Conservation (phyloP, 2,329 filamentous ascomycete genomes). For the Aspergillus fumigatus region DNA sequence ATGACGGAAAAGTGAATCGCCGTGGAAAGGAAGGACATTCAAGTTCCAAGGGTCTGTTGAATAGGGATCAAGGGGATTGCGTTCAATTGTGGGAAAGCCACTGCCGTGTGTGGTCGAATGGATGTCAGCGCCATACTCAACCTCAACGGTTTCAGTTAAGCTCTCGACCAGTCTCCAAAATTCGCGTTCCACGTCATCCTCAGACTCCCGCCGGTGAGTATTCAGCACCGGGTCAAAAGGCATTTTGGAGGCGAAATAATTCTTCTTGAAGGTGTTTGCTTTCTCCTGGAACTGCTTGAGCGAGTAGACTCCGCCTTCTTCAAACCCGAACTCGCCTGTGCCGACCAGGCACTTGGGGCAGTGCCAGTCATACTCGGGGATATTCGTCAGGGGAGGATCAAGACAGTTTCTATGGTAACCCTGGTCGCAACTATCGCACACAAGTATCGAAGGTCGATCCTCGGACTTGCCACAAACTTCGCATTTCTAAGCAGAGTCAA, state of each 20-base stretch:
- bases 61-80: conserved; percentile 80
- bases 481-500: conserved; percentile 59
- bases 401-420: conserved; percentile 84
- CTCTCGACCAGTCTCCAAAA: conserved; percentile 96
- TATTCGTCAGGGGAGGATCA: conserved; percentile 73
- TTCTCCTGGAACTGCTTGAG: conserved; percentile 94
- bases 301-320: conserved; percentile 93
- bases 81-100: conserved; percentile 91
- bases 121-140: conserved; percentile 97
- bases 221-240: conserved; percentile 81
- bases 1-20: conserved; percentile 89
- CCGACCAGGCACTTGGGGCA: conserved; percentile 92
- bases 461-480: conserved; percentile 80
- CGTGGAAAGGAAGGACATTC: conserved; percentile 83
- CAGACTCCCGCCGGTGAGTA: conserved; percentile 73
- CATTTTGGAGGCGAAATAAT: conserved; percentile 88
- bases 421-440: conserved; percentile 89
- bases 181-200: conserved; percentile 92
- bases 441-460: conserved; percentile 63
- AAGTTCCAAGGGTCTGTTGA: conserved; percentile 93
- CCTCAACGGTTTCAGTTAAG: conserved; percentile 90
- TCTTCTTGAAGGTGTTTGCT: conserved; percentile 89
- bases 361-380: conserved; percentile 88
- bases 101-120: conserved; percentile 97
- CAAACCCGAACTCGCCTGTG: conserved; percentile 94